phyloP scores from a whole-genome alignment of 2,329 filamentous ascomycete genomes.

The Bimuria novae-zelandiae region DNA sequence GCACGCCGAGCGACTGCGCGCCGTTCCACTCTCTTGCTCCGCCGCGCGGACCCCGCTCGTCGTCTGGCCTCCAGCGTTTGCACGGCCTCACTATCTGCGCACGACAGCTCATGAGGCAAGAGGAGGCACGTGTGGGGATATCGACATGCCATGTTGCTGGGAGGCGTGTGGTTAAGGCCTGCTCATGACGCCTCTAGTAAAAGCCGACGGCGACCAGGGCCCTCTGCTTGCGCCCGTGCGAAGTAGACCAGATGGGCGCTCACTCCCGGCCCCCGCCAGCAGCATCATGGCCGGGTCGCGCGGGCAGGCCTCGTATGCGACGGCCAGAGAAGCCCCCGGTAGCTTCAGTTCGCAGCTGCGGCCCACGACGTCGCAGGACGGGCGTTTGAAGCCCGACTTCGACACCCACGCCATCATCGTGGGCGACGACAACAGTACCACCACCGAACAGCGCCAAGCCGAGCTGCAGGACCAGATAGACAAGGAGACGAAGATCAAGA shows the following conservation, averaged over 20 bases:
- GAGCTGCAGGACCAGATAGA: conserved; percentile 82
- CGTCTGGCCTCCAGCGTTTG: conserved; percentile 15
- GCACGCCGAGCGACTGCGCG: conserved; percentile 7
- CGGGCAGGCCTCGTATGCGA: conserved; percentile 65
- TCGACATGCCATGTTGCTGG: conserved; percentile 46
- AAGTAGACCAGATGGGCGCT: conserved; percentile 57
- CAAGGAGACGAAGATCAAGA: conserved; percentile 97
- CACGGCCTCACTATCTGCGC: conserved; percentile 22
- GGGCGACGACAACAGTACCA: conserved; percentile 65
- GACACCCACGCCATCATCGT: conserved; percentile 56
- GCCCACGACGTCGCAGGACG: conserved; percentile 69
- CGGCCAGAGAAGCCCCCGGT: conserved; percentile 68
- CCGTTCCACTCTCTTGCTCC: conserved; percentile 8
- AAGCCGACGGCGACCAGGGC: conserved; percentile 45
- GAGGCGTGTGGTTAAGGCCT: conserved; percentile 43
- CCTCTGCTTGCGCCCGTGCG: conserved; percentile 51
- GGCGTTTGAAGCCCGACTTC: conserved; percentile 61
- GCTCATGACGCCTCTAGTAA: conserved; percentile 50
- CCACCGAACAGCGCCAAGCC: conserved; percentile 74
- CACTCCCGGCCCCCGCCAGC: conserved; percentile 55
- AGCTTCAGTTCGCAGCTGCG: conserved; percentile 91
- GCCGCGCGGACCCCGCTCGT: conserved; percentile 18
- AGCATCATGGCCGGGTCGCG: conserved; percentile 66
- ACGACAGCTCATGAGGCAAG: conserved; percentile 41
- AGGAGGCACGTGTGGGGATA: conserved; percentile 32